A percentile compares a stretch with the other conserved stretches of the same genome.
phyloP scores from a whole-genome alignment of 805 yeast species.

The Debaryomyces tyrocola region DNA sequence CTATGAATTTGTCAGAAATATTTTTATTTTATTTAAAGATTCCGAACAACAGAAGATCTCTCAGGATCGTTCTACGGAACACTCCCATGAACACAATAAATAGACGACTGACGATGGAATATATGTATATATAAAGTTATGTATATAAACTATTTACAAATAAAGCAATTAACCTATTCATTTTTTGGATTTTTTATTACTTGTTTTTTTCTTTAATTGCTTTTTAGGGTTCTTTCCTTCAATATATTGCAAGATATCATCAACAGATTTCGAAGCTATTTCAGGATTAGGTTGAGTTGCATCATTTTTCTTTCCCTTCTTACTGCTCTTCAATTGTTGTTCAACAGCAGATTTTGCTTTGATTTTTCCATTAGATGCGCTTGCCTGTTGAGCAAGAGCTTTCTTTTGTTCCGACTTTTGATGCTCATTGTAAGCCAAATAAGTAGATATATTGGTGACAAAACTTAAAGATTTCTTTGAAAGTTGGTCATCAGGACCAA shows the following conservation, averaged over 20 bases:
- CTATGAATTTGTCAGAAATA: slow-evolving; percentile 44
- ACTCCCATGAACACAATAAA: background rate
- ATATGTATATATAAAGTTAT: slow-evolving; percentile 14
- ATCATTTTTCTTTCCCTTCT: slow-evolving; percentile 17
- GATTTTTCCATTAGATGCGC: slow-evolving; percentile 11
- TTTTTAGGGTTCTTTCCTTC: slow-evolving; percentile 48
- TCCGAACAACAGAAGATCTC: background rate
- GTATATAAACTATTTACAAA: slow-evolving; percentile 7
- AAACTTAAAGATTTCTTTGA: slow-evolving; percentile 70
- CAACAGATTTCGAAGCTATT: slow-evolving; percentile 64
- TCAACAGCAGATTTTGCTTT: slow-evolving; percentile 17
- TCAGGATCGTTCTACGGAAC: background rate
- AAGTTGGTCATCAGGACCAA: slow-evolving; percentile 67
- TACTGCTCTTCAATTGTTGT: slow-evolving; percentile 7
- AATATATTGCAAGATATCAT: slow-evolving; percentile 69
- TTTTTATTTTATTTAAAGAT: slow-evolving; percentile 38
- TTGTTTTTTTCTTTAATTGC: slow-evolving; percentile 11
- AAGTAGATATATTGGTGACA: slow-evolving; percentile 56
- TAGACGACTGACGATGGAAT: slow-evolving; percentile 5
- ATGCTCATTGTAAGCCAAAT: slow-evolving; percentile 44
- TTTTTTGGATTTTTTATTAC: background rate
- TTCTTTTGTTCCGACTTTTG: slow-evolving; percentile 33
- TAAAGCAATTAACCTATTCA: background rate
- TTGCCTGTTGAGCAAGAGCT: slow-evolving; percentile 17
- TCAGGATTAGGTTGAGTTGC: slow-evolving; percentile 44